Conservation (phyloP, 2,329 filamentous ascomycete species). For the Hymenoscyphus repandus region DNA sequence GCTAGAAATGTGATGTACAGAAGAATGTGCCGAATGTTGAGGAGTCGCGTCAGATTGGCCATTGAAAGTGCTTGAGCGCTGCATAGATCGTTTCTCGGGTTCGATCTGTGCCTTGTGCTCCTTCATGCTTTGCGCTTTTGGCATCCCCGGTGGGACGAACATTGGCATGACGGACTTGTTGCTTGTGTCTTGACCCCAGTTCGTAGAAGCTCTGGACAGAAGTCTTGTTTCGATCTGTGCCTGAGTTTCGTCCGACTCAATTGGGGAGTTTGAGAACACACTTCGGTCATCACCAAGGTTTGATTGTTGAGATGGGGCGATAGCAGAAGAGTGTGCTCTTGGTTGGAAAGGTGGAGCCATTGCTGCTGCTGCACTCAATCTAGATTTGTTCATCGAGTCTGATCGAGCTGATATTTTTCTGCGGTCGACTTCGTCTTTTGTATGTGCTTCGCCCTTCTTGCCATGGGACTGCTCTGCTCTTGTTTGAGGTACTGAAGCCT, state of each 20-base stretch:
- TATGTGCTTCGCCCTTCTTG: background rate
- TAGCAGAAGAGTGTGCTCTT: conserved; percentile 15
- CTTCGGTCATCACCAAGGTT: background rate
- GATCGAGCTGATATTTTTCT: conserved; percentile 1
- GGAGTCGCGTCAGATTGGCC: conserved; percentile 3
- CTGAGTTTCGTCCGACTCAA: conserved; percentile 9
- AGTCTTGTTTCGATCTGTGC: conserved; percentile 21
- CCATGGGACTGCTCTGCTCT: background rate
- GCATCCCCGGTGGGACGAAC: conserved; percentile 2
- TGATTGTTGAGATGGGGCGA: conserved; percentile 1
- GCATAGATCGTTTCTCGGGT: conserved; percentile 3
- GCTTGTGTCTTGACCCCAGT: conserved; percentile 13
- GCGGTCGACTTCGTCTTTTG: background rate
- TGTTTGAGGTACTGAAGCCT: background rate
- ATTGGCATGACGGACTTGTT: background rate
- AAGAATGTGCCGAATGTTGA: background rate
- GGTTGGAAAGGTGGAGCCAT: conserved; percentile 33
- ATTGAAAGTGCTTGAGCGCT: conserved; percentile 19
- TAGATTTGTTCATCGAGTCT: conserved; percentile 16
- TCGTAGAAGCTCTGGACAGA: conserved; percentile 16
- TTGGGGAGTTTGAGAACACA: background rate
- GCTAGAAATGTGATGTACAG: background rate
- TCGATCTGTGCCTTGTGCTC: conserved; percentile 1
- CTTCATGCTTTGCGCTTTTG: conserved; percentile 14
- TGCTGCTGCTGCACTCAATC: conserved; percentile 29